Evolutionary conservation across 164 flowering plant species (phyloP), one percentile per base, ranked within the genome.

Genomic region (Santalum album): DNA sequence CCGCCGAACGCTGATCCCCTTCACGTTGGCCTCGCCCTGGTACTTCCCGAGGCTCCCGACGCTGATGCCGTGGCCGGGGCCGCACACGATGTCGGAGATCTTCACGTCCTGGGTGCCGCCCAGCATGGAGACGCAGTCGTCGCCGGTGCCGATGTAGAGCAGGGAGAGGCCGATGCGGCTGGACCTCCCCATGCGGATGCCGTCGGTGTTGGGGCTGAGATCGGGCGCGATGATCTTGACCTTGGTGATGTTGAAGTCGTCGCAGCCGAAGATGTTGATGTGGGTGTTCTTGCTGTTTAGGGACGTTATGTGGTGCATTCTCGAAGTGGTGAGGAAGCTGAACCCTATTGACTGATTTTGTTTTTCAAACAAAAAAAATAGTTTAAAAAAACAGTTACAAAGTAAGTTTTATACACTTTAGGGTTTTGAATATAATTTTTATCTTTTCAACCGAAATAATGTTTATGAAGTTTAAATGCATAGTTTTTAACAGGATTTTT

Each of bases 171-270:
- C 24, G 44, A 80, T 49, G 11, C 21, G 0, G 1, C 16, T 23
- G 1, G 75, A 68, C 18, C 22, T 18, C 2, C 68, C 76, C 9
- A 75, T 46, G 53, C 78, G 82, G 55, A 80, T 72, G 0, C 86
- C 86, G 24, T 80, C 86, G 0, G 83, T 76, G 73, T 78, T 81
- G 20, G 65, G 72, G 55, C 81, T 73, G 19, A 65, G 58, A 0
- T 17, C 67, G 6, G 79, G 82, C 16, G 82, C 79, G 1, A 29
- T 2, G 11, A 75, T 56, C 2, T 47, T 53, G 11, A 65, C 9
- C 6, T 38, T 9, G 18, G 27, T 51, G 15, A 69, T 1, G 6
- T 46, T 35, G 49, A 69, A 0, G 38, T 65, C 32, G n/a, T 19
- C 7, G 32, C 65, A 61, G 1, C 29, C 66, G 48, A 40, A 65